Conservation (phyloP, 2,329 filamentous ascomycete genomes). For the Alternaria gaisen region DNA sequence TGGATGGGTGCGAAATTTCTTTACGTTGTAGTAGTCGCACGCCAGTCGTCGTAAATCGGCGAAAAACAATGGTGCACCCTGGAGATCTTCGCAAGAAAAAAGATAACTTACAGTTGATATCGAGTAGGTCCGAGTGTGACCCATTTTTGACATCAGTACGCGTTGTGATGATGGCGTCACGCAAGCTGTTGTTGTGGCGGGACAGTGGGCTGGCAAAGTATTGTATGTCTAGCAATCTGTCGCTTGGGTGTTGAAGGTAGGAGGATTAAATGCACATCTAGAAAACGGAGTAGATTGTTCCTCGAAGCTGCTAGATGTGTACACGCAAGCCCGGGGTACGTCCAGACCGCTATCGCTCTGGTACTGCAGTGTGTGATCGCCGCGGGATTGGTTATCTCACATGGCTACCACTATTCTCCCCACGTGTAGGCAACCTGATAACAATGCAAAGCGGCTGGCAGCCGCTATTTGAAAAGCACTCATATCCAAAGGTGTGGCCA, state of each 20-base stretch:
- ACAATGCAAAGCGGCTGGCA: neutral
- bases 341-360: conserved; percentile 34
- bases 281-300: conserved; percentile 17
- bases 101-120: conserved; percentile 47
- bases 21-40: conserved; percentile 15
- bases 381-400: conserved; percentile 7
- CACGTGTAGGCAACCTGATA: conserved; percentile 22
- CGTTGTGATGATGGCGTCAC: conserved; percentile 8
- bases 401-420: conserved; percentile 7
- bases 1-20: conserved; percentile 24
- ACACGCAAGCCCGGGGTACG: conserved; percentile 7
- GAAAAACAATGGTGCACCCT: conserved; percentile 17
- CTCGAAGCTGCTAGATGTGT: conserved; percentile 18
- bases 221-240: conserved; percentile 5
- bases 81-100: conserved; percentile 14
- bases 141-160: conserved; percentile 25
- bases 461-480: neutral
- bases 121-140: conserved; percentile 47
- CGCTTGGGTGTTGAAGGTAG: conserved; percentile 2
- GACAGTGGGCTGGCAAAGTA: conserved; percentile 19
- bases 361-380: conserved; percentile 20
- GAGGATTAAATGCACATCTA: conserved; percentile 11
- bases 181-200: conserved; percentile 21
- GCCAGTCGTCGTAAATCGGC: conserved; percentile 28
- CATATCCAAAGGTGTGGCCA: neutral